Evolutionary conservation across 208 protist genomes (phyloP), one percentile per base, ranked within the genome.

Genomic region (Crithidia acanthocephali): DNA sequence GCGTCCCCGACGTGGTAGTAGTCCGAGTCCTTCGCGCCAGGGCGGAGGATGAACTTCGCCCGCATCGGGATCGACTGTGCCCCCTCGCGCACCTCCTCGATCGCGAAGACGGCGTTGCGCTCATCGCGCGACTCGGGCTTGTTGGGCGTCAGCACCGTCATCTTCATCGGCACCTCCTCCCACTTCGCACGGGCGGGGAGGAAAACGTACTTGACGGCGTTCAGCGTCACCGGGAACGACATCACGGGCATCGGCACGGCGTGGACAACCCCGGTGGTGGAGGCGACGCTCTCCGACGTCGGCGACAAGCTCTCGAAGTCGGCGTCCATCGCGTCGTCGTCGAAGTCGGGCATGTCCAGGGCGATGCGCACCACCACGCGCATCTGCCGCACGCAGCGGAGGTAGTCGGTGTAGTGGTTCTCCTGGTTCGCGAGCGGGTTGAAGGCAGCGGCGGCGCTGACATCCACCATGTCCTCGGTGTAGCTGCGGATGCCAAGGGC

Each of bases 1-100:
- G 76, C 86, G 59, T 91, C 86, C 8, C 79, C 75, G 48, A 87
- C 73, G 67, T 91, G 85, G 64, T 91, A 83, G 52, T 82, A 76
- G 52, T 88, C 76, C 22, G 65, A 37, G 9, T 85, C 83, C 51
- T 76, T 58, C 11, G 37, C 51, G 32, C 79, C 71, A 9, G 52
- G 51, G 35, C 70, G 76, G 5, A 79, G 66, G 44, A 91, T 87
- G 27, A 88, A 73, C 61, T 85, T 85, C 0, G 82, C 86, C 27
- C 87, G 70, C 70, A 84, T 84, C 20, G 68, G 74, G 23, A 79
- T 74, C 13, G 44, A 44, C 45, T 25, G 27, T 30, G 33, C 45
- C 13, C 51, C 60, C 16, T 73, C 59, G 2, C 27, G 56, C 2
- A 79, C 45, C 58, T 86, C 61, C 53, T 85, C 73, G 37, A 91